Evolutionary conservation across 2,329 filamentous ascomycete species (phyloP).

Genomic region (Ceratocystiopsis brevicomis): DNA sequence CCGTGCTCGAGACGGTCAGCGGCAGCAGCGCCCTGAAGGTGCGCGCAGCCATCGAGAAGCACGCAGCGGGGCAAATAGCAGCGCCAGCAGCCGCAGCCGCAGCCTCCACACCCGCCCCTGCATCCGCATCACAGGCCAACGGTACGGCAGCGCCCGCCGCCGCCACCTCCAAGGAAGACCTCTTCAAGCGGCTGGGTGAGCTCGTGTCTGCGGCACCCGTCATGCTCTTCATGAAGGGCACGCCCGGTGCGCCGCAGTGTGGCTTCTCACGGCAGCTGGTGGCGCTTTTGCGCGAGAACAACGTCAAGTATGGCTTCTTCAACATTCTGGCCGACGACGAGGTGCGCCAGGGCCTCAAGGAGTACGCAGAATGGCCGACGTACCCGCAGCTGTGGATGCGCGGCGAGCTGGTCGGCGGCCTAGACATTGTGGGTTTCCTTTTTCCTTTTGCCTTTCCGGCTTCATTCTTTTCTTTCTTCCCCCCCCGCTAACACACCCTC

Average conservation of each 20-base stretch:
- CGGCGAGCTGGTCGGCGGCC: constrained; percentile 75
- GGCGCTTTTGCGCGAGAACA: constrained; percentile 65
- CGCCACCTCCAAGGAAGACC: constrained; percentile 46
- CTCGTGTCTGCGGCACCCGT: constrained; percentile 90
- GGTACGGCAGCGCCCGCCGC: constrained; percentile 1
- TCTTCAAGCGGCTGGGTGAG: constrained; percentile 62
- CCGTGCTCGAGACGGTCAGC: constrained; percentile 68
- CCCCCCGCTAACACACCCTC: neutral
- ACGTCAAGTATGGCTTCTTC: constrained; percentile 95
- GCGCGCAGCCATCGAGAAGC: constrained; percentile 65
- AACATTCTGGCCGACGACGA: constrained; percentile 97
- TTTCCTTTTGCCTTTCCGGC: no score
- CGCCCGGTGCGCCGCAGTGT: constrained; percentile 86
- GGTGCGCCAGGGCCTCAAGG: constrained; percentile 87
- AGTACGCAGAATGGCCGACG: constrained; percentile 96
- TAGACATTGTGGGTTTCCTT: constrained; percentile 65
- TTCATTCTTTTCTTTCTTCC: neutral
- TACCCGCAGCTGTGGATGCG: constrained; percentile 88
- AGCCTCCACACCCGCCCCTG: neutral
- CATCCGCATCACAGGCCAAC: no score
- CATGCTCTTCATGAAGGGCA: constrained; percentile 99
- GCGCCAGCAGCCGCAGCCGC: constrained; percentile 19
- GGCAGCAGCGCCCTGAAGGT: constrained; percentile 81
- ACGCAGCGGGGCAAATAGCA: constrained; percentile 26
- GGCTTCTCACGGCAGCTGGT: constrained; percentile 90